Base-by-base conservation (phyloP, 1,284 basidiomycete genomes). In the Vanrija sp. region DNA sequence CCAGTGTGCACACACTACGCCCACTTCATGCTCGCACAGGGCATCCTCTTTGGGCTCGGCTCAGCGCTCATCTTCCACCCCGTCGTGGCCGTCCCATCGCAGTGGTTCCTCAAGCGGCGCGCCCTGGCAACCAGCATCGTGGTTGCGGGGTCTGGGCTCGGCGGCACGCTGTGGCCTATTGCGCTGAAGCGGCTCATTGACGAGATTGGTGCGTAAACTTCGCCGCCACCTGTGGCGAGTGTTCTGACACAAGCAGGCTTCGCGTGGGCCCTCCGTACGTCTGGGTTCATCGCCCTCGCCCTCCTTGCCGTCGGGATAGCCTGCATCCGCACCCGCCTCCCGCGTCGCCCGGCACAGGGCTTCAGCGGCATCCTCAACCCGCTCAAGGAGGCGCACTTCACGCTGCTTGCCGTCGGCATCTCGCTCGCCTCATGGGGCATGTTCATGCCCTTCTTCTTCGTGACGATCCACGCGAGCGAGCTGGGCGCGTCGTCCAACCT, bases 1-100 rank as follows among this genome's bases (percentile, higher is more conserved):
- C 10, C 43, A 51, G 54, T 85, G 67, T 84, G 83, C 61, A 81
- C 72, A 21, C 52, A 80, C 57, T 86, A 83, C 65, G 86, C 82
- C 81, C 83, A 86, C n/a, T 44, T 62, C 46, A 60, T 67, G 38
- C 64, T 66, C 6, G 49, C 56, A 15, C 63, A 62, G 44, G 67
- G 56, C 9, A 45, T 69, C 65, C 51, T 64, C 12, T 51, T 63
- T 26, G 65, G 59, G 5, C 42, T 66, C 49, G 62, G 57, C 5
- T 65, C 63, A 6, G 82, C 82, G 3, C 69, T 80, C 3, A 73
- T 82, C 18, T 83, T 80, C 61, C 78, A 79, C 21, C 80, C 82
- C 3, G 78, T 79, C 0, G 68, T 78, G 1, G 77, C 80, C 0
- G 74, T 82, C 45, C 66, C 83, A 3, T 78, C 80, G 1, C 83